A percentile compares a stretch with the other conserved stretches of the same genome.
Evolutionary conservation across 169 alveolate genomes (phyloP).

Genomic region (Eimeria sp.): DNA sequence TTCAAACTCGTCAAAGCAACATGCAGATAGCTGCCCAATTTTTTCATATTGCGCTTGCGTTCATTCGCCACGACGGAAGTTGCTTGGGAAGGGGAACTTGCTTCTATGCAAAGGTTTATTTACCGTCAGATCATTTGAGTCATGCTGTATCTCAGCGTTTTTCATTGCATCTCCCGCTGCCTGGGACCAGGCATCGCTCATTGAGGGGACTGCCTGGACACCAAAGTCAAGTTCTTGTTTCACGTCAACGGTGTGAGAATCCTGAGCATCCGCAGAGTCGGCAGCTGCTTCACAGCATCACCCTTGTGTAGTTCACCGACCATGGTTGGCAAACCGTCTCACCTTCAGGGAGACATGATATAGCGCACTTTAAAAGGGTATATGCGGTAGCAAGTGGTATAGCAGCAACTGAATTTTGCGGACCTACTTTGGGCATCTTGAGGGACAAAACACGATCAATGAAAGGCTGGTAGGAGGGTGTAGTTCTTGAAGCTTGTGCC

Average conservation of each 20-base stretch:
- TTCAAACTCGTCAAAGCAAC: background rate
- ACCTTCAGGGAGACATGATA: background rate
- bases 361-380: background rate
- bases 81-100: background rate
- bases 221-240: conserved; percentile 73
- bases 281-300: background rate
- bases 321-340: background rate
- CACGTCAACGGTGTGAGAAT: conserved; percentile 9
- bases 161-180: conserved; percentile 39
- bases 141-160: conserved; percentile 24
- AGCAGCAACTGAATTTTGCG: background rate
- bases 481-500: background rate
- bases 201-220: conserved; percentile 53
- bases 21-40: background rate
- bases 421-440: conserved; percentile 56
- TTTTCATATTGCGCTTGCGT: background rate
- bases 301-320: background rate
- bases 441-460: conserved; percentile 24
- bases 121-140: conserved; percentile 6
- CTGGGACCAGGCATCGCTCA: conserved; percentile 32
- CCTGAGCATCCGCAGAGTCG: conserved; percentile 13
- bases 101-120: background rate
- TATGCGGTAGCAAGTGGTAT: background rate
- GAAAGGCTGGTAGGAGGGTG: conserved; percentile 24
- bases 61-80: background rate